A percentile compares a stretch with the other conserved stretches of the same genome.
Conservation (phyloP, 768 basidiomycete genomes). For the Termitomyces sp. region DNA sequence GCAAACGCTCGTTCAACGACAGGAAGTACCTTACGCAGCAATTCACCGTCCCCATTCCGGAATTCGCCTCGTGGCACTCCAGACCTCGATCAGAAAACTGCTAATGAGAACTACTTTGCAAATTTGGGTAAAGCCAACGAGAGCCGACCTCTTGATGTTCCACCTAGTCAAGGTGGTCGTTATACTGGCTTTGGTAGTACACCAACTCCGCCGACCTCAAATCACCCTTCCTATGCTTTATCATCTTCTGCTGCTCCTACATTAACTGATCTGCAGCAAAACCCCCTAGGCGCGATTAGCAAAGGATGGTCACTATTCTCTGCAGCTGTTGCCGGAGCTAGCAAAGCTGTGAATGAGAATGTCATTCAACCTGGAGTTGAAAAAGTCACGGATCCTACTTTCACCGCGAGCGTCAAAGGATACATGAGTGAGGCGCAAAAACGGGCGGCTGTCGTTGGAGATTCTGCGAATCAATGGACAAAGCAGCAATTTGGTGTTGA, state of each 20-base stretch:
- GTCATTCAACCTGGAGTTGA: slow-evolving; percentile 90
- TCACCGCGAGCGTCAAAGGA: slow-evolving; percentile 69
- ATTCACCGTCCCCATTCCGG: slow-evolving; percentile 51
- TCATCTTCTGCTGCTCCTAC: slow-evolving; percentile 81
- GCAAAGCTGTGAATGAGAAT: slow-evolving; percentile 73
- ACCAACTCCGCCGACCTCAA: slow-evolving; percentile 52
- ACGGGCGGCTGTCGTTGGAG: slow-evolving; percentile 56
- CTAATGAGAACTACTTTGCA: slow-evolving; percentile 87
- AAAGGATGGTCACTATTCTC: slow-evolving; percentile 98
- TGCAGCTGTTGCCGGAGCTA: slow-evolving; percentile 75
- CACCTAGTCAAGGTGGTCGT: slow-evolving; percentile 90
- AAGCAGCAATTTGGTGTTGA: slow-evolving; percentile 79
- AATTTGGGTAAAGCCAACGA: slow-evolving; percentile 80
- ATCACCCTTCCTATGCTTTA: slow-evolving; percentile 64
- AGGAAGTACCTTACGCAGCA: slow-evolving; percentile 42
- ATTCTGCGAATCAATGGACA: slow-evolving; percentile 71
- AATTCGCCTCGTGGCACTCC: slow-evolving; percentile 41
- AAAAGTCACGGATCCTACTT: slow-evolving; percentile 71
- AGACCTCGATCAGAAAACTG: slow-evolving; percentile 60
- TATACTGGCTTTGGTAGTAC: slow-evolving; percentile 93
- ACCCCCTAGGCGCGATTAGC: slow-evolving; percentile 77
- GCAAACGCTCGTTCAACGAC: slow-evolving; percentile 54
- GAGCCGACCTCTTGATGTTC: slow-evolving; percentile 66
- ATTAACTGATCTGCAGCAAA: slow-evolving; percentile 77
- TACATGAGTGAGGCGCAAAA: slow-evolving; percentile 69